A percentile compares a stretch with the other conserved stretches of the same genome.
Conservation (phyloP, 768 basidiomycete genomes). For the Psilocybe subaeruginosa region DNA sequence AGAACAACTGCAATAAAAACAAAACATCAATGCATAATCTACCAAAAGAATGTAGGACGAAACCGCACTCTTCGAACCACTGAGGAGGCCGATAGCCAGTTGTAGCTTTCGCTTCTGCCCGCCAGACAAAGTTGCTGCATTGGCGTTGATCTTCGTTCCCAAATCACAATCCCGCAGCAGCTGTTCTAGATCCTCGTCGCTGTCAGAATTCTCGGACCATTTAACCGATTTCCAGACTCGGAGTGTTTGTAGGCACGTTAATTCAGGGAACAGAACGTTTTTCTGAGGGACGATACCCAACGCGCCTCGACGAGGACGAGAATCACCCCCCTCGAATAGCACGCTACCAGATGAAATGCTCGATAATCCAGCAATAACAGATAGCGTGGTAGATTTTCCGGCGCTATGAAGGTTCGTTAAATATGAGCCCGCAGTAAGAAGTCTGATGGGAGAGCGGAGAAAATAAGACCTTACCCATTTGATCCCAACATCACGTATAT, state of each 20-base stretch:
- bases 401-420: constrained; percentile 44
- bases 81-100: constrained; percentile 76
- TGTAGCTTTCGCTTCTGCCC: constrained; percentile 87
- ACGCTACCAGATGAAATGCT: constrained; percentile 64
- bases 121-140: constrained; percentile 69
- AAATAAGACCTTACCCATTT: constrained; percentile 51
- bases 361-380: constrained; percentile 65
- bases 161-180: constrained; percentile 78
- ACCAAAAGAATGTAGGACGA: neutral
- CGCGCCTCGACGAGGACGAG: constrained; percentile 60
- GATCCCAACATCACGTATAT: constrained; percentile 79
- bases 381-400: constrained; percentile 76
- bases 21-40: neutral
- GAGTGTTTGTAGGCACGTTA: constrained; percentile 75
- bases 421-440: neutral
- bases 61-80: constrained; percentile 65
- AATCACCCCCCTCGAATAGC: constrained; percentile 55
- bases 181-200: constrained; percentile 62
- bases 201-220: constrained; percentile 45
- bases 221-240: constrained; percentile 77
- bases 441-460: neutral
- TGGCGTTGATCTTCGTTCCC: constrained; percentile 64
- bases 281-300: constrained; percentile 86
- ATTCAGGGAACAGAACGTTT: constrained; percentile 79
- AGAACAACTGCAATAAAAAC: constrained; percentile 42